phyloP scores from a whole-genome alignment of 495 filamentous ascomycete genomes.

The Acidiella bohemica region DNA sequence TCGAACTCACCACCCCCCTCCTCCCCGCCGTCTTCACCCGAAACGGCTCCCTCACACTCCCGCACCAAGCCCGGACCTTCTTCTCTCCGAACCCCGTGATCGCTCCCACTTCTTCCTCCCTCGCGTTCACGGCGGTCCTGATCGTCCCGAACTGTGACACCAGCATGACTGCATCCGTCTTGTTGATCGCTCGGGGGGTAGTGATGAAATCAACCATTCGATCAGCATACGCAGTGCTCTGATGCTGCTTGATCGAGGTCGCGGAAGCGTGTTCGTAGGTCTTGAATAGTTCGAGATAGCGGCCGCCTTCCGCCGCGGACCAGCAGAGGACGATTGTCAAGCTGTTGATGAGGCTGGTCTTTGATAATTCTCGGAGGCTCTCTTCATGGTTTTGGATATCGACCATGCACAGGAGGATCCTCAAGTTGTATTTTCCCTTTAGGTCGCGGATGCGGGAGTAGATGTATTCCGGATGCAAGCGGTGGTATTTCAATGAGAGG shows the following conservation, averaged over 20 bases:
- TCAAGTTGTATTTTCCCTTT: conserved; percentile 66
- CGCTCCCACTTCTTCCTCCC: conserved; percentile 65
- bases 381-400: conserved; percentile 84
- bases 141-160: conserved; percentile 81
- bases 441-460: conserved; percentile 78
- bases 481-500: conserved; percentile 91
- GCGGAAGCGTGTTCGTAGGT: conserved; percentile 76
- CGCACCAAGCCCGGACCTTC: conserved; percentile 77
- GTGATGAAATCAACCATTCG: conserved; percentile 90
- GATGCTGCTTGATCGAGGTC: conserved; percentile 65
- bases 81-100: conserved; percentile 90
- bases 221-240: conserved; percentile 70
- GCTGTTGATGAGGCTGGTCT: conserved; percentile 82
- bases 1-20: conserved; percentile 27
- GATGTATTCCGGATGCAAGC: conserved; percentile 93
- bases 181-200: conserved; percentile 77
- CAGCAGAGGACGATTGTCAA: conserved; percentile 86
- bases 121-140: conserved; percentile 72
- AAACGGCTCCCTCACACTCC: conserved; percentile 71
- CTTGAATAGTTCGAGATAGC: conserved; percentile 91
- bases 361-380: conserved; percentile 64
- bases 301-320: conserved; percentile 80
- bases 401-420: conserved; percentile 77
- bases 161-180: conserved; percentile 77
- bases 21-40: conserved; percentile 54